A percentile compares a stretch with the other conserved stretches of the same genome.
These are phyloP conservation scores for Orbilia quercus DNA, from an alignment of 2,329 filamentous ascomycete species.

Conservation along the genomic window DNA sequence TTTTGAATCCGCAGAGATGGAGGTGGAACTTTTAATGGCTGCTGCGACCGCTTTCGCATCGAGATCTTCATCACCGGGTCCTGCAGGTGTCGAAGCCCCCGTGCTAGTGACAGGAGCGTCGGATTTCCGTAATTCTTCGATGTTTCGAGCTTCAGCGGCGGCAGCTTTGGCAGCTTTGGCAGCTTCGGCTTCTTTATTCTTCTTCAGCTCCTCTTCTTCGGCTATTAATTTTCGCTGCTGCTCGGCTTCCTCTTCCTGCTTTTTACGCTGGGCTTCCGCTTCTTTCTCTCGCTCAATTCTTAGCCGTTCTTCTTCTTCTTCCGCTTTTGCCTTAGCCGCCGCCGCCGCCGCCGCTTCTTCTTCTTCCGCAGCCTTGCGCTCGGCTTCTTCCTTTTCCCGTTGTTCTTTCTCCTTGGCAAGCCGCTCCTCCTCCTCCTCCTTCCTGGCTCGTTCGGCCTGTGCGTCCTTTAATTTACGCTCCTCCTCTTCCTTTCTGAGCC, in stretches of 20 bases:
- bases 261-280: conserved; percentile 59
- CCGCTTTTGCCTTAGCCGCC: conserved; percentile 60
- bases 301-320: conserved; percentile 57
- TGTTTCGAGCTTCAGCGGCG: conserved; percentile 40
- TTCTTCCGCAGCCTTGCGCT: conserved; percentile 59
- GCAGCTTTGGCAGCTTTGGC: conserved; percentile 58
- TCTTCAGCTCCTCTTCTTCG: conserved; percentile 59
- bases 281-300: conserved; percentile 55
- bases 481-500: conserved; percentile 73
- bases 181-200: conserved; percentile 19
- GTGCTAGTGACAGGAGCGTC: conserved; percentile 9
- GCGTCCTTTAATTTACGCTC: conserved; percentile 58
- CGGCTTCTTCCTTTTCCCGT: conserved; percentile 58
- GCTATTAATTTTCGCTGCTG: conserved; percentile 57
- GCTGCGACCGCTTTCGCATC: conserved; percentile 57
- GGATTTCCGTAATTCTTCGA: conserved; percentile 26
- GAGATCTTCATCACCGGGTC: conserved; percentile 25
- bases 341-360: conserved; percentile 57
- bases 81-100: conserved; percentile 21
- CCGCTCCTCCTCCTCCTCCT: conserved; percentile 62
- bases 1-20: conserved; percentile 50
- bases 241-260: conserved; percentile 60
- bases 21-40: conserved; percentile 59
- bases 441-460: conserved; percentile 60
- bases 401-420: conserved; percentile 62